Percentiles rank a stretch among this genome's conserved stretches.
Conservation (phyloP, 768 basidiomycete genomes). For the Russula olivacea region DNA sequence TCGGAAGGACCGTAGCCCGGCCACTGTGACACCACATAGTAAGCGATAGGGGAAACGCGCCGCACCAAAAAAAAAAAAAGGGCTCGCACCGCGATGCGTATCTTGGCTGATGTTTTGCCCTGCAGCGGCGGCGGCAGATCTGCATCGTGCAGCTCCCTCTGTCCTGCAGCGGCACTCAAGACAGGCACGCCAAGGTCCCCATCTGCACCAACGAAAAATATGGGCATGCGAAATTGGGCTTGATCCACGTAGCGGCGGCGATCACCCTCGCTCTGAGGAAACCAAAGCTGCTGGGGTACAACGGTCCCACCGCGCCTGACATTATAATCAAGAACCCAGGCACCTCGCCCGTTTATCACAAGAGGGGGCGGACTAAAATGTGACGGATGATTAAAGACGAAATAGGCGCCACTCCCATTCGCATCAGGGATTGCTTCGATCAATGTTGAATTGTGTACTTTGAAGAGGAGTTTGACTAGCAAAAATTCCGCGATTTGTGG, state of each 20-base stretch:
- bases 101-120: conserved; percentile 4
- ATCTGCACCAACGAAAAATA: conserved; percentile 13
- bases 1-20: conserved; percentile 9
- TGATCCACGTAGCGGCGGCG: conserved; percentile 13
- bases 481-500: neutral
- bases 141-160: neutral
- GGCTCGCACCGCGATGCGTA: conserved; percentile 16
- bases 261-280: conserved; percentile 11
- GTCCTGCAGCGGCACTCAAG: conserved; percentile 8
- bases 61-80: neutral
- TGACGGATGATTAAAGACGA: neutral
- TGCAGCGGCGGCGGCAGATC: conserved; percentile 1
- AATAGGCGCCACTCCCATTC: neutral
- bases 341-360: neutral
- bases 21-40: conserved; percentile 9
- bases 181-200: conserved; percentile 17
- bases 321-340: conserved; percentile 17
- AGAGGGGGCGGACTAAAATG: neutral
- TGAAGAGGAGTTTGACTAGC: conserved; percentile 10
- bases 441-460: neutral
- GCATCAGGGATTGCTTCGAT: neutral
- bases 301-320: conserved; percentile 10
- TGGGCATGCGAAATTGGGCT: conserved; percentile 4
- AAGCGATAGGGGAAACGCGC: neutral
- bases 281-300: conserved; percentile 22